Percentiles rank a stretch among this genome's conserved stretches.
Evolutionary conservation across 768 basidiomycete species (phyloP).

Genomic region (Russula brevipes): DNA sequence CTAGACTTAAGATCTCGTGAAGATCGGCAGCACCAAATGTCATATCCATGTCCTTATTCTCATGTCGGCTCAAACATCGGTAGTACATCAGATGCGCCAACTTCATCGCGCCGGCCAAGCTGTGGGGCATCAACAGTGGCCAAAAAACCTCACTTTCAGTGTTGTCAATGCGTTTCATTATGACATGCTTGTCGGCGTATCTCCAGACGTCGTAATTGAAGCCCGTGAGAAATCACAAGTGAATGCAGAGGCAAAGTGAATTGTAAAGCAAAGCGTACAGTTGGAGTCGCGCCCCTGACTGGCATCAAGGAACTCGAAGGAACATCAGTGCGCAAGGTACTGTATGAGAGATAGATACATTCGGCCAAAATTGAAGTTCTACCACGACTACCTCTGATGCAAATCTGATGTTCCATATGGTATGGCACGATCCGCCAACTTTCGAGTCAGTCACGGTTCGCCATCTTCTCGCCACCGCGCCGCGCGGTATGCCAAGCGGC

Average conservation of each 20-base stretch:
- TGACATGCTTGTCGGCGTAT: slow-evolving; percentile 85
- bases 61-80: neutral
- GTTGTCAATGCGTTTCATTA: slow-evolving; percentile 75
- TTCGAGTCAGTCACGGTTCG: too few relatives aligned
- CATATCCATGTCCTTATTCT: slow-evolving; percentile 85
- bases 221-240: neutral
- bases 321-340: slow-evolving; percentile 41
- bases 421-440: too few relatives aligned
- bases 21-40: slow-evolving; percentile 84
- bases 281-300: slow-evolving; percentile 82
- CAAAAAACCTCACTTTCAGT: slow-evolving; percentile 89
- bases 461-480: too few relatives aligned
- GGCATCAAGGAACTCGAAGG: slow-evolving; percentile 90
- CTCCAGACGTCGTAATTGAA: slow-evolving; percentile 33
- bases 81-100: slow-evolving; percentile 15
- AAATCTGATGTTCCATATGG: too few relatives aligned
- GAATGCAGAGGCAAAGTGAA: neutral
- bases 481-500: too few relatives aligned
- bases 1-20: slow-evolving; percentile 46
- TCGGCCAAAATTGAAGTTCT: too few relatives aligned
- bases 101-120: slow-evolving; percentile 87
- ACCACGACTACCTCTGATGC: too few relatives aligned
- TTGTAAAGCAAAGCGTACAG: slow-evolving; percentile 41
- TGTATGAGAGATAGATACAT: too few relatives aligned
- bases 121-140: slow-evolving; percentile 98